Conservation (phyloP, 371 early-diverging fungal genomes). For the Mitosporidium daphniae region DNA sequence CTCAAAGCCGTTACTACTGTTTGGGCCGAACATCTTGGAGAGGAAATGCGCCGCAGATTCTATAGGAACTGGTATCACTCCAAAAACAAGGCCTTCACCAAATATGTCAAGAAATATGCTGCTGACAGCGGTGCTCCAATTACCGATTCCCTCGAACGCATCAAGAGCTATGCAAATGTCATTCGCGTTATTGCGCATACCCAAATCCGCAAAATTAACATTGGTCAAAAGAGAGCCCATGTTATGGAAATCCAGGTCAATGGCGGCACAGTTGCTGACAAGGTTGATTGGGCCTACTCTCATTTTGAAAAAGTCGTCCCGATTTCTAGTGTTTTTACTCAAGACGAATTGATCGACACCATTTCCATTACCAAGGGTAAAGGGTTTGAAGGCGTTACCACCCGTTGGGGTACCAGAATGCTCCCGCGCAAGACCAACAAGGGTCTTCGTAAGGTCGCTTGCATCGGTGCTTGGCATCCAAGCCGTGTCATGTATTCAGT, state of each 20-base stretch:
- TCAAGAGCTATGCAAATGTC: constrained; percentile 90
- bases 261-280: constrained; percentile 82
- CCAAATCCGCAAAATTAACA: constrained; percentile 62
- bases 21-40: constrained; percentile 90
- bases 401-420: constrained; percentile 99
- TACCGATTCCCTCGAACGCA: constrained; percentile 57
- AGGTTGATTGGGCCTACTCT: constrained; percentile 81
- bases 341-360: constrained; percentile 92
- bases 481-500: constrained; percentile 94
- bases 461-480: constrained; percentile 99
- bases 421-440: constrained; percentile 97
- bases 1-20: constrained; percentile 83
- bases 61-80: constrained; percentile 97
- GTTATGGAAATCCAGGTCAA: constrained; percentile 97
- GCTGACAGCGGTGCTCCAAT: constrained; percentile 46
- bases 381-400: constrained; percentile 95
- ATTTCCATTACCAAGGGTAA: constrained; percentile 99
- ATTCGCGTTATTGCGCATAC: constrained; percentile 95
- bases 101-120: constrained; percentile 80
- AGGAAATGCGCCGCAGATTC: constrained; percentile 89
- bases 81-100: constrained; percentile 94
- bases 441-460: constrained; percentile 99
- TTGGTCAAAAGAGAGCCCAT: constrained; percentile 94
- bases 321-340: constrained; percentile 53
- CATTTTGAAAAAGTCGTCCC: constrained; percentile 88